Conservation (phyloP, 129 eudicot species). For the Centaurea solstitialis region DNA sequence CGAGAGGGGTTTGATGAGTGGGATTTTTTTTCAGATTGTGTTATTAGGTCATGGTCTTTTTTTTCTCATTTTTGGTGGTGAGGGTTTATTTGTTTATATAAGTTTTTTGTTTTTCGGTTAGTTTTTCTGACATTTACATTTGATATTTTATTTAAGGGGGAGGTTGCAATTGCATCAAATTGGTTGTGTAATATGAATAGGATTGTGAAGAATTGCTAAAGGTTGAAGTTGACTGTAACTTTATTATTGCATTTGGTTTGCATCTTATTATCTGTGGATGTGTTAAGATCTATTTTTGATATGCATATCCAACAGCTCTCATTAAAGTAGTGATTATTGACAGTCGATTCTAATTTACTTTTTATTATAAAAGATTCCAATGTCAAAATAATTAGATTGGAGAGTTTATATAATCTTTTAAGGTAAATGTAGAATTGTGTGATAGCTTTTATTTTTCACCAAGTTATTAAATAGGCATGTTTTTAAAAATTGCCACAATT, state of each 20-base stretch:
- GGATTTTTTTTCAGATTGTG: slow-evolving; percentile 43
- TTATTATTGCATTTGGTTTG: slow-evolving; percentile 38
- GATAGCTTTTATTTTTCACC: too few species aligned
- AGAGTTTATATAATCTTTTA: not conserved
- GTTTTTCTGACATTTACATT: slow-evolving; percentile 21
- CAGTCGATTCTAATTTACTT: not conserved
- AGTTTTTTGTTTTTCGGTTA: slow-evolving; percentile 13
- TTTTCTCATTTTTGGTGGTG: slow-evolving; percentile 40
- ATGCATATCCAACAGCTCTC: not conserved
- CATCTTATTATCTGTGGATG: not conserved
- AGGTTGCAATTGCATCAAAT: slow-evolving; percentile 32
- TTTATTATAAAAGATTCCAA: too few species aligned
- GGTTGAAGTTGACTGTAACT: slow-evolving; percentile 44
- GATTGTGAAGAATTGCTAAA: slow-evolving; percentile 19
- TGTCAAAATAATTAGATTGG: not conserved
- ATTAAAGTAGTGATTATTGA: not conserved
- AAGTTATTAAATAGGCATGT: too few species aligned
- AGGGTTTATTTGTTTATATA: slow-evolving; percentile 38
- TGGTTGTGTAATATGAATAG: slow-evolving; percentile 48
- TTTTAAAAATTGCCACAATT: too few species aligned
- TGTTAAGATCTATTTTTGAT: not conserved
- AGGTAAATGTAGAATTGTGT: not conserved
- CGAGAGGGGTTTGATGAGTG: slow-evolving; percentile 36
- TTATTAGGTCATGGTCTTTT: slow-evolving; percentile 28
- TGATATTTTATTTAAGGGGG: slow-evolving; percentile 15